These are phyloP conservation scores for Lactarius psammicola DNA, from an alignment of 768 basidiomycete species.

Conservation along the genomic window DNA sequence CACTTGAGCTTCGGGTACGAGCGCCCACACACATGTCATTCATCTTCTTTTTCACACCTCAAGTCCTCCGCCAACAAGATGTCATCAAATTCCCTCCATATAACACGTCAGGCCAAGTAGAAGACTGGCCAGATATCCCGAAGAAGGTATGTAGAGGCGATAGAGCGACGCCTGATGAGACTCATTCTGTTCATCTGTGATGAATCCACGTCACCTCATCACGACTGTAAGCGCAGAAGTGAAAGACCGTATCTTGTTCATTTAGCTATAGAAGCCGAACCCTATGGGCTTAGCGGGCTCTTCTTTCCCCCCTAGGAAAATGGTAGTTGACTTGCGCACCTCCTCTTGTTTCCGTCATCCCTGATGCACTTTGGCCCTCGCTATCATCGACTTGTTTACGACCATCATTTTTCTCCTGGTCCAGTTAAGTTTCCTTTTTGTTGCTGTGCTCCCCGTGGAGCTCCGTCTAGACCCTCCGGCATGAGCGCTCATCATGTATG, in stretches of 20 bases:
- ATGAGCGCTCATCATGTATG: background rate
- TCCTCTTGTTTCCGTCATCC: background rate
- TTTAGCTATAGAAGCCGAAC: background rate
- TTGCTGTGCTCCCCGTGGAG: background rate
- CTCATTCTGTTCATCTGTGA: background rate
- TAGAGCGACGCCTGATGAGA: background rate
- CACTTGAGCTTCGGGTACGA: background rate
- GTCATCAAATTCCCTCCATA: background rate
- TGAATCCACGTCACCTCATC: background rate
- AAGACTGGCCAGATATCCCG: background rate
- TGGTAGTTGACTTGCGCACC: background rate
- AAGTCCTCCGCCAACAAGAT: background rate
- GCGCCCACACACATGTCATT: background rate
- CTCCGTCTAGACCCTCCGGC: background rate
- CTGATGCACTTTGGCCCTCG: background rate
- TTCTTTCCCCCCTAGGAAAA: background rate
- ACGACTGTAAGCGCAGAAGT: background rate
- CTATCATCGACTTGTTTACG: background rate
- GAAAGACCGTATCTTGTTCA: constrained; percentile 1
- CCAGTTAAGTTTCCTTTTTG: background rate
- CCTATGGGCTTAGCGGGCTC: background rate
- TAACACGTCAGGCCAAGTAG: background rate
- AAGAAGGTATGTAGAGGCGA: background rate
- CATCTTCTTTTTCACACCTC: background rate
- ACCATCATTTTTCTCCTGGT: background rate